phyloP scores from a whole-genome alignment of 352 stramenopile genomes.

The Phytophthora rubi region DNA sequence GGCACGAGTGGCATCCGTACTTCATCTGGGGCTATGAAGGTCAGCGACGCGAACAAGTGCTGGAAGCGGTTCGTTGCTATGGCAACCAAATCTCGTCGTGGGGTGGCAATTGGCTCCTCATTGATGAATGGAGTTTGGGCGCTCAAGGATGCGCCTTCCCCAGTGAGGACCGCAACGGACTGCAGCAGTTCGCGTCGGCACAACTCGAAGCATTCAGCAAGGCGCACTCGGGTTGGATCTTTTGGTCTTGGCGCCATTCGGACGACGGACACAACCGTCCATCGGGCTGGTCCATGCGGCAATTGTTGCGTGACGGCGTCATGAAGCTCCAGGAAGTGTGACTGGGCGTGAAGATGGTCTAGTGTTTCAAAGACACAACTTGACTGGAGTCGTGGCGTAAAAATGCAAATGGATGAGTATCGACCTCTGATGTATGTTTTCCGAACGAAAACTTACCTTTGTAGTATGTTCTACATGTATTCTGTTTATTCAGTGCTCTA shows the following conservation, averaged over 20 bases:
- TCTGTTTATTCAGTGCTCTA: too few relatives aligned
- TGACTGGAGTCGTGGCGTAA: background rate
- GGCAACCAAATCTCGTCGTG: conserved; percentile 61
- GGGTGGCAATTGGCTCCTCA: conserved; percentile 76
- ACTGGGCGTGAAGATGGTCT: conserved; percentile 1
- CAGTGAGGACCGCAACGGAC: conserved; percentile 44
- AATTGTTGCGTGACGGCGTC: conserved; percentile 79
- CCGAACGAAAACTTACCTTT: too few relatives aligned
- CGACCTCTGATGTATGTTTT: background rate
- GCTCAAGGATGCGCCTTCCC: conserved; percentile 66
- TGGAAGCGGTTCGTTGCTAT: conserved; percentile 63
- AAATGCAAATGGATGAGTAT: conserved; percentile 6
- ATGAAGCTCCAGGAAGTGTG: conserved; percentile 37
- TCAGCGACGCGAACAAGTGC: conserved; percentile 61
- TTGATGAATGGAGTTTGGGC: conserved; percentile 87
- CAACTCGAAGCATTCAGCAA: conserved; percentile 65
- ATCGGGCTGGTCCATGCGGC: conserved; percentile 80
- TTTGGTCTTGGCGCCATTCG: conserved; percentile 86
- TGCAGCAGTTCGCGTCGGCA: conserved; percentile 61
- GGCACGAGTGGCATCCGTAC: conserved; percentile 89
- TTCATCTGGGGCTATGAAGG: conserved; percentile 86
- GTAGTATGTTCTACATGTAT: too few relatives aligned
- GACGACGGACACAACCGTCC: conserved; percentile 64
- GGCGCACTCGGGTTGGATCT: conserved; percentile 83
- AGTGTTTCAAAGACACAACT: background rate